Evolutionary conservation across 345 rosid species (phyloP), one percentile per base, ranked within the genome.

Genomic region (Linum trigynum): DNA sequence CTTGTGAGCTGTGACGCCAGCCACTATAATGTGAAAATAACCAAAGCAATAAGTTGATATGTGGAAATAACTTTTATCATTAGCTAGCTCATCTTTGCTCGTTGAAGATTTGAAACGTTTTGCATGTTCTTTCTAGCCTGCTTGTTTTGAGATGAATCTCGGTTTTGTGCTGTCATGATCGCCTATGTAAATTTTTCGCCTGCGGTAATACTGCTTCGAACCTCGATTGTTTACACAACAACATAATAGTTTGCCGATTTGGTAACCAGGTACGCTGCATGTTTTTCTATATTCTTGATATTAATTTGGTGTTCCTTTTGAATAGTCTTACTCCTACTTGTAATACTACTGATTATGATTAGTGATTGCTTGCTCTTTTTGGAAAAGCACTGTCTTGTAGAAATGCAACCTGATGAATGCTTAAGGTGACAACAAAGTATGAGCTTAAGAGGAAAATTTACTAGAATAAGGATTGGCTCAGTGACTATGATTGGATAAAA

Each of bases 1-100:
- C 74, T 74, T 69, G 32, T 23, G 32, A 23, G 32, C 32, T 23
- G 32, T 82, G 86, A 87, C 73, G 86, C 80, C 87, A 89, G 71
- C 91, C 97, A 85, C 73, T 85, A 75, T 14, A 64, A 62, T 43
- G 32, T 23, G 59, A 73, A 23, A 76, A 79, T 79, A 77, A 80
- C 77, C 80, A 62, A 69, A 66, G 70, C 70, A 67, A 53, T 71
- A 65, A 66, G 75, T 77, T 69, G 84, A 86, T 85, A 69, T 72
- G 77, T 79, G 69, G 83, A 70, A 63, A 78, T 72, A 75, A 73
- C 79, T 83, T 80, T 80, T 82, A 77, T 67, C 53, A 62, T 71
- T 59, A 56, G 67, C 75, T 53, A 68, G 78, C 71, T 32, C 32
- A 23, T 23, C 32, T 23, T 23, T 1, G 39, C 41, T 38, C 23